These are phyloP conservation scores for Tuber aestivum DNA, from an alignment of 495 filamentous ascomycete species.

Conservation along the genomic window DNA sequence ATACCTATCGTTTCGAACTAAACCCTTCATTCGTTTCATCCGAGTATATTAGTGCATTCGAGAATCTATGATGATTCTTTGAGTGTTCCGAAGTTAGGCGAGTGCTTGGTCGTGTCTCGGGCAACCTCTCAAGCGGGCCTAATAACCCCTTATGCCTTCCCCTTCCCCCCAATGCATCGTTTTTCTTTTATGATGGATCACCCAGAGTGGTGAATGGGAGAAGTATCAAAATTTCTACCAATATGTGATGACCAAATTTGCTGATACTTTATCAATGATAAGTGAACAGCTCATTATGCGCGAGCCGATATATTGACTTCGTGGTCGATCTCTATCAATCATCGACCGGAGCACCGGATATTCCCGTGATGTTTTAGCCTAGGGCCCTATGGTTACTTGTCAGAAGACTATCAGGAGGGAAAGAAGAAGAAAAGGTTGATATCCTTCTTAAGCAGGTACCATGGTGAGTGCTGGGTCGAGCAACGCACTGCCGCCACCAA, in stretches of 20 bases:
- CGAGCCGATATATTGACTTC: conserved; percentile 34
- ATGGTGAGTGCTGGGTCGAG: neutral
- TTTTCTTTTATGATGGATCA: neutral
- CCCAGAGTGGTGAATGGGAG: neutral
- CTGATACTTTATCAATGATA: conserved; percentile 29
- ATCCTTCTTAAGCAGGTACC: conserved; percentile 1
- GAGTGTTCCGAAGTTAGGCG: neutral
- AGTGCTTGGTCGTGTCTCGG: neutral
- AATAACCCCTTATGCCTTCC: neutral
- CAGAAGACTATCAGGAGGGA: neutral
- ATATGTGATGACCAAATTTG: conserved; percentile 1
- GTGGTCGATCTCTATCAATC: conserved; percentile 36
- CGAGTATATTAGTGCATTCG: neutral
- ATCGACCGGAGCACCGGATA: conserved; percentile 9
- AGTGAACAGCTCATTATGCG: conserved; percentile 35
- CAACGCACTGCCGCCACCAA: neutral
- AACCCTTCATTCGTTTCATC: neutral
- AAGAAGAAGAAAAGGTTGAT: neutral
- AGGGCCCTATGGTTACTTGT: conserved; percentile 1
- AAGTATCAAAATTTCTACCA: neutral
- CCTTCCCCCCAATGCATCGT: neutral
- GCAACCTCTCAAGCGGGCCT: neutral
- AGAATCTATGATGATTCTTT: conserved; percentile 2
- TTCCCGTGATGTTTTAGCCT: conserved; percentile 7
- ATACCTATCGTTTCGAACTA: neutral